Base-by-base conservation (phyloP, 208 protist species). In the Crithidia fasciculata region DNA sequence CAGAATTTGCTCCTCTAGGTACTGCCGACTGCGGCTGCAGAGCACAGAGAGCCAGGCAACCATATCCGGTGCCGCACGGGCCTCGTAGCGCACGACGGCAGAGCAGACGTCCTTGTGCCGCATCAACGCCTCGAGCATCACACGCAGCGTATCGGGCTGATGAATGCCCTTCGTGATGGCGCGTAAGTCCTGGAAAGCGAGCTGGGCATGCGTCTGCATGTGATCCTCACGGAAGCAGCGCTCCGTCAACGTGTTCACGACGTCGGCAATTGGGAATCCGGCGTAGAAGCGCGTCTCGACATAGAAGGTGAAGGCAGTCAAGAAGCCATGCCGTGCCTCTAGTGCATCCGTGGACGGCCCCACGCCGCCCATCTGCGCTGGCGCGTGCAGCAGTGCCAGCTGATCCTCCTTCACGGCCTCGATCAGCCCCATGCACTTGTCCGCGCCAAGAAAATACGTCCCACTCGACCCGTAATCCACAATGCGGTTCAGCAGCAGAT, bases 231-330 rank as follows among this genome's bases (percentile, higher is more conserved):
- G 74, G 10, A 96, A 75, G 52, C 69, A 68, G 13, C 83, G 83
- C 13, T 71, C 54, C 28, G 92, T 72, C 5, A 93, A 9, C 15
- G 53, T 75, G 12, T 65, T 60, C 41, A 95, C 43, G 6, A 88
- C 71, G 40, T 92, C 81, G 15, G 78, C 65, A 19, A 87, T 78
- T 5, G 74, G 50, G 69, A 82, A 95, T 15, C 92, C 89, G 13
- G 86, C 84, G 83, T 90, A 93, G 76, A 83, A 84, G 57, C 89
- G 92, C 56, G 83, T 86, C 80, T 96, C 89, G 0, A 88, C 81
- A 62, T 90, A 90, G 47, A 79, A 80, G 18, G 82, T 90, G 49
- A 93, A 81, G 44, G 83, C 80, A 8, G 78, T 90, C 13, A 92
- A 70, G 44, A 92, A 85, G 15, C 78, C 80, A 43, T 81, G 74